Base-by-base conservation (phyloP, 441 rosid genomes). In the Sinapis alba region DNA sequence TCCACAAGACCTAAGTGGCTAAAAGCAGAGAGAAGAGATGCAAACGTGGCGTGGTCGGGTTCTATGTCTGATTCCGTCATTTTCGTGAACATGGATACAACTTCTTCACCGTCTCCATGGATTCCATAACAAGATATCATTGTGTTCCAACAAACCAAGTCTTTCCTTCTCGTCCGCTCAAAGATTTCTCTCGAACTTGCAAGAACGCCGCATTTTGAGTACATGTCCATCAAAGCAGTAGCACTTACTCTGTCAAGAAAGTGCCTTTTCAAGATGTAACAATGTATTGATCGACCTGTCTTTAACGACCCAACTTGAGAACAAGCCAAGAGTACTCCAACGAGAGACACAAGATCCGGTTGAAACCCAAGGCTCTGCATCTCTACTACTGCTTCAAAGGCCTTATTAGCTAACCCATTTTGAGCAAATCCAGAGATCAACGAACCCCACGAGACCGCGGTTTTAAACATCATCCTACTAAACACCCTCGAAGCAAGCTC, bases 1-100 rank as follows among this genome's bases (percentile, higher is more conserved):
- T 84, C 79, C 6, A 83, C 81, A 0, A 79, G 68, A 60, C 87
- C 88, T 0, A 82, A 79, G 82, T 84, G 88, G 78, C 87, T 74
- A 41, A 83, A 78, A 76, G 88, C 88, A 59, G 87, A 84, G 50
- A 84, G 83, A 56, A 88, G 82, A 9, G 86, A 72, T 3, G 83
- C 77, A 73, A 84, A 88, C 4, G 88, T 86, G 5, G 82, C 81
- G 11, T 75, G 84, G 76, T 86, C 87, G 0, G 96, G 95, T 56
- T 71, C 82, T 57, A 79, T 8, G 21, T 68, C 67, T 18, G 87
- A 66, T 71, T 82, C 79, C 16, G 3, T 73, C 87, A 86, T 80
- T 69, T 79, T 72, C 27, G 66, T 69, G 61, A 88, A 83, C 71
- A 84, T 65, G 1, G 81, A 73, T 19, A 81, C 68, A 56, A 86